Conservation (phyloP, 139 green algal species). For the Chlorella sp. region DNA sequence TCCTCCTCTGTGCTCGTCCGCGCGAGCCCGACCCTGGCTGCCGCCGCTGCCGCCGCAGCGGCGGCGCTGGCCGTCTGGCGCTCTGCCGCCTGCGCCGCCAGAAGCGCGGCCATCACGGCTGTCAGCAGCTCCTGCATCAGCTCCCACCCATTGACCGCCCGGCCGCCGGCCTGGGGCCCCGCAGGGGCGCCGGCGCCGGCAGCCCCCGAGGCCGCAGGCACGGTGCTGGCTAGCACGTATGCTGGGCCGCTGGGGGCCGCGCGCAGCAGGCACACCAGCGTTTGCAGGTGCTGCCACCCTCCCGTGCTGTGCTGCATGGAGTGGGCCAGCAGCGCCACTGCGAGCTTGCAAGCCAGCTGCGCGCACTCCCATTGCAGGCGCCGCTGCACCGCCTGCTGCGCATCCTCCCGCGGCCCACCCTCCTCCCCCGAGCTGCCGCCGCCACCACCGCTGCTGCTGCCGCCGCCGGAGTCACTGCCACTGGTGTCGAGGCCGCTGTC, state of each 20-base stretch:
- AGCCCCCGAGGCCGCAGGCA: background rate
- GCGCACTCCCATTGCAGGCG: background rate
- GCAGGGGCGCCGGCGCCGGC: background rate
- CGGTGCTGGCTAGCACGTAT: background rate
- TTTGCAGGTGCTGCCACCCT: slow-evolving; percentile 5
- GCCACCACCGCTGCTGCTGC: background rate
- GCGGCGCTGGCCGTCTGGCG: background rate
- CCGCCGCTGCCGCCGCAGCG: background rate
- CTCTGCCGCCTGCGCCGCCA: slow-evolving; percentile 1
- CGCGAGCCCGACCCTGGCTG: background rate
- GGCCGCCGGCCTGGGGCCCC: background rate
- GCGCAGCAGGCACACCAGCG: background rate
- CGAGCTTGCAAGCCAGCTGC: slow-evolving; percentile 3
- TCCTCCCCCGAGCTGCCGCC: background rate
- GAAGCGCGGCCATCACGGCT: slow-evolving; percentile 34
- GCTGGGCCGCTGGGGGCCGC: background rate
- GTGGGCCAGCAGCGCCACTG: slow-evolving; percentile 14
- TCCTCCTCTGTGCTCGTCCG: slow-evolving; percentile 16
- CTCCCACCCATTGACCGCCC: too few relatives aligned
- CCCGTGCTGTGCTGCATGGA: background rate
- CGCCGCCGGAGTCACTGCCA: background rate
- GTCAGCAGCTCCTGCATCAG: slow-evolving; percentile 46
- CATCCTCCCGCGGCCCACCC: background rate
- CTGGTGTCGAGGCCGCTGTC: background rate
- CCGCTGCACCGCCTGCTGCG: background rate